These are phyloP conservation scores for Cordyceps tenuipes DNA, from an alignment of 2,329 filamentous ascomycete species.

Conservation along the genomic window DNA sequence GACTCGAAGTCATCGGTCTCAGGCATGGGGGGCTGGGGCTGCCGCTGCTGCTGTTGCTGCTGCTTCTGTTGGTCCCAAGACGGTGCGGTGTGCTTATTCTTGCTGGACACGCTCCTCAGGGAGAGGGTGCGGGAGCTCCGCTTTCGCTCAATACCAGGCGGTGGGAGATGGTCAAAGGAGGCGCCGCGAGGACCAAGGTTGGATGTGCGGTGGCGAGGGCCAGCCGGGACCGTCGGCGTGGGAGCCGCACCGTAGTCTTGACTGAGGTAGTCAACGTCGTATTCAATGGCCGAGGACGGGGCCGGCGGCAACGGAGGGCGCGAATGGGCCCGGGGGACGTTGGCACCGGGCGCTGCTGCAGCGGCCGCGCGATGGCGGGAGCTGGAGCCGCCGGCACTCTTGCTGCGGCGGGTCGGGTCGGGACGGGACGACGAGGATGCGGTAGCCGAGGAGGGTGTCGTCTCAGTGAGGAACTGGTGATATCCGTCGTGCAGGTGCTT, in stretches of 20 bases:
- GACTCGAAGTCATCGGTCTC: constrained; percentile 37
- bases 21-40: constrained; percentile 20
- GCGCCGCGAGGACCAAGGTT: not conserved
- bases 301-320: constrained; percentile 5
- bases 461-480: constrained; percentile 2
- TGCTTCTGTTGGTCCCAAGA: not conserved
- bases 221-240: constrained; percentile 2
- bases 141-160: not conserved
- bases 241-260: constrained; percentile 8
- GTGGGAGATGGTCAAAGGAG: not conserved
- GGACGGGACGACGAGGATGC: not conserved
- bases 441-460: not conserved
- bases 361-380: not conserved
- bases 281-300: constrained; percentile 12
- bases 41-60: not conserved
- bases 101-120: constrained; percentile 2
- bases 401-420: constrained; percentile 17
- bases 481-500: constrained; percentile 1
- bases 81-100: not conserved
- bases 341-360: not conserved
- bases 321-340: not conserved
- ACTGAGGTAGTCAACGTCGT: constrained; percentile 9
- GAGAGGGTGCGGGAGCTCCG: constrained; percentile 7
- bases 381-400: constrained; percentile 15
- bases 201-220: not conserved